Evolutionary conservation across 345 rosid genomes (phyloP), one percentile per base, ranked within the genome.

Genomic region (Ceriops zippeliana): DNA sequence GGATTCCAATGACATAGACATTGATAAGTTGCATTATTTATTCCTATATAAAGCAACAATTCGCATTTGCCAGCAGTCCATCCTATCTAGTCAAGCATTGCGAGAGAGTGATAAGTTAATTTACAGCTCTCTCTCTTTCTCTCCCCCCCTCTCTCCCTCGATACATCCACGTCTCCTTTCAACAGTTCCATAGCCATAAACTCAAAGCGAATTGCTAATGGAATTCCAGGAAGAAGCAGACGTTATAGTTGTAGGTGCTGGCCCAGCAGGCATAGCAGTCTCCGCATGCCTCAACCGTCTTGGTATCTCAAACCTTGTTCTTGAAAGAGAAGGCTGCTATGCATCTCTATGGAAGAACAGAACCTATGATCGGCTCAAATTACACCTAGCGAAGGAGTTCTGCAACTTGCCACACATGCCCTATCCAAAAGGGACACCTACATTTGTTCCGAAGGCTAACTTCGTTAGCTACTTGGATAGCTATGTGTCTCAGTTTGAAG

Each of bases 251-350:
- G 57, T 75, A 4, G 78, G 78, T 1, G 78, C 78, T 27, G 78
- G 78, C 17, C 78, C 74, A 11, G 52, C 74, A 19, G 78, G 78
- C 13, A 65, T 75, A 6, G 78, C 78, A 5, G 60, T 70, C 11
- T 49, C 66, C 2, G 74, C 70, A 27, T 75, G 74, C 60, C 69
- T 75, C 8, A 69, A 69, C 16, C 26, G 9, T 20, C 21, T 49
- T 13, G 31, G 46, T 28, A 46, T 75, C 37, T 70, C 69, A 6
- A 75, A 38, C 61, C 0, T 70, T 1, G 19, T 75, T 15, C 61
- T 75, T 5, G 78, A 75, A 65, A 69, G 74, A 58, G 74, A 64
- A 17, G 61, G 70, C 21, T 70, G 74, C 27, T 63, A 38, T 15
- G 78, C 74, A 22, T 68, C 78, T 59, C 38, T 75, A 0, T 75